Conservation (phyloP, 73 alveolate genomes). For the Tetrahymena elliotti region DNA sequence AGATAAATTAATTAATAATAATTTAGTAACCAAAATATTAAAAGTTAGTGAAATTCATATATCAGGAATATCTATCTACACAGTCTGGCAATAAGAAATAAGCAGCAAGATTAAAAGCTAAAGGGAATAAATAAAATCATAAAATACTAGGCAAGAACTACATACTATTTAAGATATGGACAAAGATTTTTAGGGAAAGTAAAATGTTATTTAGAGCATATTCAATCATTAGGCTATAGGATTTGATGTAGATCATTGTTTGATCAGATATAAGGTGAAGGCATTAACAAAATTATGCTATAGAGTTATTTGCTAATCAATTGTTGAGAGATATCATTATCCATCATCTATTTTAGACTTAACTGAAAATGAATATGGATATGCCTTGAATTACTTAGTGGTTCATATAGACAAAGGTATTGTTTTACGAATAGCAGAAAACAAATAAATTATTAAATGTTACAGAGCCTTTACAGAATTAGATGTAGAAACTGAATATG, state of each 20-base stretch:
- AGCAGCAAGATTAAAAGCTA: not conserved
- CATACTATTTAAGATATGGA: not conserved
- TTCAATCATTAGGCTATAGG: not conserved
- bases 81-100: not conserved
- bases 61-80: not conserved
- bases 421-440: not conserved
- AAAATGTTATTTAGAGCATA: not conserved
- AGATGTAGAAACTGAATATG: not conserved
- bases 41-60: not conserved
- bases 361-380: not conserved
- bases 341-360: not conserved
- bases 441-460: not conserved
- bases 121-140: not conserved
- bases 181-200: not conserved
- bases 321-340: not conserved
- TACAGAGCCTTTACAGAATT: not conserved
- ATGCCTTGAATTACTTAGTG: not conserved
- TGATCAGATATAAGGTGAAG: not conserved
- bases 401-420: not conserved
- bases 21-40: not conserved
- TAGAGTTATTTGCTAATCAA: not conserved
- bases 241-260: not conserved
- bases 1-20: not conserved
- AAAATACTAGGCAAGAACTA: not conserved
- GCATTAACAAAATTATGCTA: not conserved